Evolutionary conservation across 2,329 filamentous ascomycete species (phyloP).

Genomic region (Alternaria dauci): DNA sequence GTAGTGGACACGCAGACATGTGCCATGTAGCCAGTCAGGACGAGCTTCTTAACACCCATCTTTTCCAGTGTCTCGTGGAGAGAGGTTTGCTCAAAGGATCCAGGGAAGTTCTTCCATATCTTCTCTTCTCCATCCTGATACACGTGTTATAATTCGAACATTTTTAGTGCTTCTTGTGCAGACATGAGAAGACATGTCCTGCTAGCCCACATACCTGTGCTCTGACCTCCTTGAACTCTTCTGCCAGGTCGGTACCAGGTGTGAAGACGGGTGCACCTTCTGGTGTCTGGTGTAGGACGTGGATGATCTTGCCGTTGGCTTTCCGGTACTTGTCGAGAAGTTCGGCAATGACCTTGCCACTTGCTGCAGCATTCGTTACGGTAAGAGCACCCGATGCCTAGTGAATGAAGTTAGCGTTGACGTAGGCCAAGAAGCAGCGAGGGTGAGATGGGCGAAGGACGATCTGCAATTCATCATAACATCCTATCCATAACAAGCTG

Average conservation of each 20-base stretch:
- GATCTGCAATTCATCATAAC: background rate
- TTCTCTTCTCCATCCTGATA: slow-evolving; percentile 60
- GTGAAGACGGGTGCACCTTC: slow-evolving; percentile 73
- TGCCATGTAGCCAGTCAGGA: slow-evolving; percentile 70
- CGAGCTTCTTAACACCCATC: slow-evolving; percentile 65
- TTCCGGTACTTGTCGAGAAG: slow-evolving; percentile 69
- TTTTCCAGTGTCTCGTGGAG: slow-evolving; percentile 64
- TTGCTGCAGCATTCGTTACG: slow-evolving; percentile 62
- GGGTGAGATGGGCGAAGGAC: background rate
- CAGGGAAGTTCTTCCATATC: slow-evolving; percentile 66
- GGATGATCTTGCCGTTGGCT: slow-evolving; percentile 64
- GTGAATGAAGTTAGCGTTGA: background rate
- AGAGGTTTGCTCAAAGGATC: slow-evolving; percentile 68
- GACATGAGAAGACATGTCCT: background rate
- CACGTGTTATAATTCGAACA: background rate
- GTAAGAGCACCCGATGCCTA: slow-evolving; percentile 63
- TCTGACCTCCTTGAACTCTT: slow-evolving; percentile 68
- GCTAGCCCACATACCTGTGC: slow-evolving; percentile 47
- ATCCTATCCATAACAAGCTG: background rate
- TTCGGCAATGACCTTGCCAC: slow-evolving; percentile 64
- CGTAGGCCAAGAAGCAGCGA: background rate
- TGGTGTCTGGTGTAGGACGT: slow-evolving; percentile 68
- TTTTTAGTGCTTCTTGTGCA: background rate
- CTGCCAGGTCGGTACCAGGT: slow-evolving; percentile 65
- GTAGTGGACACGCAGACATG: slow-evolving; percentile 72